Percentiles rank a stretch among this genome's conserved stretches.
Evolutionary conservation across 176 grass and related monocot species (phyloP).

Genomic region (Oryza rufipogon): DNA sequence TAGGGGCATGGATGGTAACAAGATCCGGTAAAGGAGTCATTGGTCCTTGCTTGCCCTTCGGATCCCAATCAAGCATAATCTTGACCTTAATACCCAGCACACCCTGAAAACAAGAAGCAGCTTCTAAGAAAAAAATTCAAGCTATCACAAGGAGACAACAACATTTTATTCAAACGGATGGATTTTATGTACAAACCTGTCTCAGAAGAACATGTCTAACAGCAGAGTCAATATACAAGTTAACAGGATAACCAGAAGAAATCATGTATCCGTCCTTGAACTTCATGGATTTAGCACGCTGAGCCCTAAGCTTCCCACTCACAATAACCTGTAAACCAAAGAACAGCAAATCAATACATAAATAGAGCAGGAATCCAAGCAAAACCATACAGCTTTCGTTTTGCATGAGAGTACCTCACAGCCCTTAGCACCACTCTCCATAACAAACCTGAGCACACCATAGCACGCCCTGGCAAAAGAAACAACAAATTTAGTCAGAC

Average conservation of each 20-base stretch:
- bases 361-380: not conserved
- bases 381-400: not conserved
- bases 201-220: conserved; percentile 82
- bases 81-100: conserved; percentile 86
- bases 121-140: not conserved
- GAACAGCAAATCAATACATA: not conserved
- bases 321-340: conserved; percentile 63
- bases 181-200: conserved; percentile 46
- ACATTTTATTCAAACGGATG: not conserved
- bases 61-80: conserved; percentile 91
- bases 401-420: conserved; percentile 48
- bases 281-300: conserved; percentile 83
- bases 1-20: conserved; percentile 70
- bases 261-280: conserved; percentile 95
- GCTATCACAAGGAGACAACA: not conserved
- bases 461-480: conserved; percentile 66
- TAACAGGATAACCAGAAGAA: conserved; percentile 78
- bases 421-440: conserved; percentile 90
- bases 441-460: conserved; percentile 85
- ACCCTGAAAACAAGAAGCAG: conserved; percentile 47
- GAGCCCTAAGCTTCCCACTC: conserved; percentile 74
- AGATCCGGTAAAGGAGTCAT: conserved; percentile 64
- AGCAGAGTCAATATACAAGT: conserved; percentile 69
- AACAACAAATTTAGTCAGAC: not conserved
- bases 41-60: conserved; percentile 69